Evolutionary conservation across 2,329 filamentous ascomycete genomes (phyloP).

Genomic region (Ophiocordyceps sinensis): DNA sequence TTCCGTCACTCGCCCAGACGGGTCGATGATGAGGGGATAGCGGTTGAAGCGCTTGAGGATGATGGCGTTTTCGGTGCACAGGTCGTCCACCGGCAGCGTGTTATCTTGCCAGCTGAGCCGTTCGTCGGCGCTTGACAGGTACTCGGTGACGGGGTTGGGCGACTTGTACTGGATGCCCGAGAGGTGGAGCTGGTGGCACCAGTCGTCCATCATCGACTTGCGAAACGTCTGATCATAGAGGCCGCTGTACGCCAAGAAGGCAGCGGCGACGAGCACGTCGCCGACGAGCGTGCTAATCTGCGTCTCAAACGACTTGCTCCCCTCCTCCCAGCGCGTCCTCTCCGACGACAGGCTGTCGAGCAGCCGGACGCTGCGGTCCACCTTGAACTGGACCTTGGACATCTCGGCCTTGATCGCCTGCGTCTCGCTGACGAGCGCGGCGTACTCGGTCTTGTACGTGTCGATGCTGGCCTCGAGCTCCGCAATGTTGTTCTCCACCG

Average conservation of each 20-base stretch:
- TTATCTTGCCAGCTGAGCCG: slow-evolving; percentile 91
- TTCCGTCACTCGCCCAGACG: slow-evolving; percentile 84
- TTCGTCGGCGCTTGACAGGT: slow-evolving; percentile 91
- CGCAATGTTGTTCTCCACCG: slow-evolving; percentile 76
- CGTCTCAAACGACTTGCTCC: slow-evolving; percentile 94
- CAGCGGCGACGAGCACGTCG: slow-evolving; percentile 89
- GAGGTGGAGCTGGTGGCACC: slow-evolving; percentile 81
- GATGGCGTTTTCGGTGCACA: slow-evolving; percentile 98
- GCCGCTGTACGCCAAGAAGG: slow-evolving; percentile 91
- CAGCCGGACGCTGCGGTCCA: slow-evolving; percentile 85
- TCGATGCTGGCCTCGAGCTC: slow-evolving; percentile 81
- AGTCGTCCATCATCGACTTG: slow-evolving; percentile 95
- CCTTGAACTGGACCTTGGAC: slow-evolving; percentile 93
- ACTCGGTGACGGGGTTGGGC: slow-evolving; percentile 90
- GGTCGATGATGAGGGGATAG: slow-evolving; percentile 96
- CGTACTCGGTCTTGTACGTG: slow-evolving; percentile 92
- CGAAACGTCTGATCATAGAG: slow-evolving; percentile 97
- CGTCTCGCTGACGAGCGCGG: slow-evolving; percentile 88
- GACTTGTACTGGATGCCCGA: slow-evolving; percentile 92
- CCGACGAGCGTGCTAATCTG: slow-evolving; percentile 95
- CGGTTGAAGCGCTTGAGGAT: slow-evolving; percentile 96
- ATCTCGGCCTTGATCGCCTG: slow-evolving; percentile 96
- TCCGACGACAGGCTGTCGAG: slow-evolving; percentile 93
- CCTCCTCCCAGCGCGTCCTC: slow-evolving; percentile 85
- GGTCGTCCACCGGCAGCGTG: slow-evolving; percentile 82